Percentiles rank a stretch among this genome's conserved stretches.
These are phyloP conservation scores for Ogataea nonfermentans DNA, from an alignment of 805 yeast genomes.

Conservation along the genomic window DNA sequence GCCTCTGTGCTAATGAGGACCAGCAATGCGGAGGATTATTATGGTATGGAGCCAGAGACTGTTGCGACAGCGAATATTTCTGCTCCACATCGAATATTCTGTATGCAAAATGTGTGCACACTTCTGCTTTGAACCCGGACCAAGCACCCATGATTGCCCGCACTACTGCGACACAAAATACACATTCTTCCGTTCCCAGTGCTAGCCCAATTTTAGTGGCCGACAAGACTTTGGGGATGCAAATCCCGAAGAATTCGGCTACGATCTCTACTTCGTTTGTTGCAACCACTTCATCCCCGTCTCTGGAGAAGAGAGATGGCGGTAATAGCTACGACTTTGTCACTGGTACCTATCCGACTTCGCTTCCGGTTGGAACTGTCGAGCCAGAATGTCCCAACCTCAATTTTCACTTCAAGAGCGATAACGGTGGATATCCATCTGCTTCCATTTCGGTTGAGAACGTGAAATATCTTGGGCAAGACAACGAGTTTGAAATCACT, in stretches of 20 bases:
- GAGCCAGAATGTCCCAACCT: constrained; percentile 15
- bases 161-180: too few relatives aligned
- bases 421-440: constrained; percentile 17
- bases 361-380: constrained; percentile 1
- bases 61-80: too few relatives aligned
- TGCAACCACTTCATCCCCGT: neutral
- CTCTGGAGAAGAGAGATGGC: neutral
- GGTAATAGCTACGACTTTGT: constrained; percentile 8
- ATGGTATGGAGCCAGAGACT: too few relatives aligned
- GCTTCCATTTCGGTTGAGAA: constrained; percentile 17
- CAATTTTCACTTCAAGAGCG: constrained; percentile 15
- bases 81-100: too few relatives aligned
- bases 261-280: neutral
- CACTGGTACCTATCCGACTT: constrained; percentile 6
- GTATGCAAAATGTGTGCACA: too few relatives aligned
- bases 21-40: too few relatives aligned
- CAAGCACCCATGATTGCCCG: too few relatives aligned
- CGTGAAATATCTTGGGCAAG: constrained; percentile 8
- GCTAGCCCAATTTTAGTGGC: neutral
- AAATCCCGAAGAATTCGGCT: too few relatives aligned
- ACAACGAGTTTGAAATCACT: constrained; percentile 16
- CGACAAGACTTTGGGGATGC: neutral
- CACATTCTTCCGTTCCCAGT: too few relatives aligned
- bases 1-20: too few relatives aligned
- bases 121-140: too few relatives aligned